Percentiles rank a stretch among this genome's conserved stretches.
phyloP scores from a whole-genome alignment of 202 grass and related monocot species.

The Eragrostis tef region DNA sequence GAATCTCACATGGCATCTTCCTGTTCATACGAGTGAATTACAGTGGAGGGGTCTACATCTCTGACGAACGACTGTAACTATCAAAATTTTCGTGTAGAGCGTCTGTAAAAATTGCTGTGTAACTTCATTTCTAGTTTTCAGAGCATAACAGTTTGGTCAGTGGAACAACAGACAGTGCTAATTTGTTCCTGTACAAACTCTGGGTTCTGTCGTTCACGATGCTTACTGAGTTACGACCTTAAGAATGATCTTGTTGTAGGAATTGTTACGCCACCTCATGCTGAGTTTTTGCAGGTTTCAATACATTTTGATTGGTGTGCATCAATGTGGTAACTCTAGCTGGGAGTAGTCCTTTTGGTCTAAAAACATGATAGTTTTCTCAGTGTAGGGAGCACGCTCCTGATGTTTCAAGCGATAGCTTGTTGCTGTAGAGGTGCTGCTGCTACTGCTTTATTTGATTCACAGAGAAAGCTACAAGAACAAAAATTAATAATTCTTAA shows the following conservation, averaged over 20 bases:
- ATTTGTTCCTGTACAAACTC: background rate
- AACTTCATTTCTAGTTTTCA: background rate
- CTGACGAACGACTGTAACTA: background rate
- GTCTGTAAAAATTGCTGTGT: background rate
- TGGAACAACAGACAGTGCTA: background rate
- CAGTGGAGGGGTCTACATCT: too few relatives aligned
- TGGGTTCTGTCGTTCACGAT: background rate
- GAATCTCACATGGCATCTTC: background rate
- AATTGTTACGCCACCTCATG: background rate
- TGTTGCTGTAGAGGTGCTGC: background rate
- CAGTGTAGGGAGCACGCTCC: background rate
- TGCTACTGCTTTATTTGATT: background rate
- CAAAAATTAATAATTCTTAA: background rate
- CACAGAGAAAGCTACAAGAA: background rate
- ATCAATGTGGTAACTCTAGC: background rate
- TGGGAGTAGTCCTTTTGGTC: background rate
- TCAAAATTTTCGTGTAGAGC: background rate
- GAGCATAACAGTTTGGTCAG: background rate
- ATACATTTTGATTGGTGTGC: background rate
- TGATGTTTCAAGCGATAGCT: background rate
- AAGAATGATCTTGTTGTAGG: background rate
- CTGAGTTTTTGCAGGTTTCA: background rate
- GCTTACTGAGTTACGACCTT: background rate
- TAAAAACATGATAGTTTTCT: background rate
- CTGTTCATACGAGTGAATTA: background rate